phyloP scores from a whole-genome alignment of 352 stramenopile species.

The Globisporangium middletonii region DNA sequence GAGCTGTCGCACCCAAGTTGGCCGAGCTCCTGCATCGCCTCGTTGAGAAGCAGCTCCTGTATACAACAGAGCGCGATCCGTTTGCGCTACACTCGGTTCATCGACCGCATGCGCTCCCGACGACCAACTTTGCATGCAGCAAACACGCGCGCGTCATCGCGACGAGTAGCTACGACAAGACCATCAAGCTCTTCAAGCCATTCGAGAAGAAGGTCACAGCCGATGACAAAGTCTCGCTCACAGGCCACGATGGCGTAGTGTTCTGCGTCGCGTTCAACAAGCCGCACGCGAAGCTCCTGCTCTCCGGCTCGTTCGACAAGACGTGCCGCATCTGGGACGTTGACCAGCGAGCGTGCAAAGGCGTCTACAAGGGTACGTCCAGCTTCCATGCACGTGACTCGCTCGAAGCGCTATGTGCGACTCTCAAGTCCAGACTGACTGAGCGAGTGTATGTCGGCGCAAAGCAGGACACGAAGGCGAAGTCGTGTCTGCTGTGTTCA shows the following conservation, averaged over 20 bases:
- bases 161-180: conserved; percentile 76
- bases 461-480: conserved; percentile 43
- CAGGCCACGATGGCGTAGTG: conserved; percentile 58
- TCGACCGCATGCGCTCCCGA: conserved; percentile 50
- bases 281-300: conserved; percentile 36
- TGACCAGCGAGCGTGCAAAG: conserved; percentile 18
- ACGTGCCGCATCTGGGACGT: conserved; percentile 71
- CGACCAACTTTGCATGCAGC: conserved; percentile 67
- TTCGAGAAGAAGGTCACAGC: conserved; percentile 26
- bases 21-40: conserved; percentile 60
- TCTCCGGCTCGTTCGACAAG: conserved; percentile 78
- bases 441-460: background rate
- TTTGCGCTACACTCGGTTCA: conserved; percentile 36
- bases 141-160: conserved; percentile 59
- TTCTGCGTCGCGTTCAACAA: conserved; percentile 63
- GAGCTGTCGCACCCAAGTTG: conserved; percentile 31
- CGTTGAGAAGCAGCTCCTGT: conserved; percentile 60
- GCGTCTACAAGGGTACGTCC: conserved; percentile 26
- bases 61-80: conserved; percentile 17
- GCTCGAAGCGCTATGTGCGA: no score
- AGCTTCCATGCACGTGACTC: background rate
- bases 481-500: conserved; percentile 47
- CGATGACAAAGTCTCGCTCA: conserved; percentile 24
- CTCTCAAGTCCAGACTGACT: no score
- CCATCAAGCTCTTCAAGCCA: conserved; percentile 41